Base-by-base conservation (phyloP, 495 filamentous ascomycete genomes). In the Penicillium coprophilum region DNA sequence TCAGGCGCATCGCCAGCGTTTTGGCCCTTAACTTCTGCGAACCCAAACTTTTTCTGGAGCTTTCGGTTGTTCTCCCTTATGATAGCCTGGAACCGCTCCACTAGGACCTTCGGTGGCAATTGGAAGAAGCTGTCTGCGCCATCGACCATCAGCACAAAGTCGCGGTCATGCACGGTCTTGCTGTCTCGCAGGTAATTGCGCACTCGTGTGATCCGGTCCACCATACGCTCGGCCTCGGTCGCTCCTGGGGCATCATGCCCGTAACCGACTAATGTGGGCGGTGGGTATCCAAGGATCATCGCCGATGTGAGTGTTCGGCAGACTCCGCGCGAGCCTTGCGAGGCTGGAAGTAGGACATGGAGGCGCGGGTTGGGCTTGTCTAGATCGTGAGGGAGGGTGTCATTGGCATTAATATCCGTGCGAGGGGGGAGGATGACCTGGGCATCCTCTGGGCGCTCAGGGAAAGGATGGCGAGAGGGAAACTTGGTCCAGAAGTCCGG, bases 291-390 rank as follows among this genome's bases (percentile, higher is more conserved):
- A 38, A 87, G 70, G 4, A 86, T 74, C 69, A 84, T 82, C 4
- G 82, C 77, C 0, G 84, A 85, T 4, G 85, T 71, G 23, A 87
- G 43, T 2, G 82, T 81, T 50, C 83, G 82, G 68, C 85, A 87
- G 19, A 87, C 71, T 17, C 79, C 69, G 28, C 74, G 64, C 41
- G 77, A 79, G n/a, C 74, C 73, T 23, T 69, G 70, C 39, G 70
- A 71, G 8, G 80, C 77, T 17, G 82, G 80, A 19, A 87, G 66
- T 31, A 88, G 68, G 36, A 89, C 72, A 64, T 89, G 86, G 56
- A 88, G 82, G n/a, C 76, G 76, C 0, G 80, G 77, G 40, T 72
- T 79, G n/a, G 63, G 67, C 55, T 80, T 82, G 46, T 71, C 65
- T 8, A 76, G 59, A 34, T 70, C 71, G 28, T 61, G 49, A 9